Base-by-base conservation (phyloP, 495 filamentous ascomycete species). In the Daldinia loculata region DNA sequence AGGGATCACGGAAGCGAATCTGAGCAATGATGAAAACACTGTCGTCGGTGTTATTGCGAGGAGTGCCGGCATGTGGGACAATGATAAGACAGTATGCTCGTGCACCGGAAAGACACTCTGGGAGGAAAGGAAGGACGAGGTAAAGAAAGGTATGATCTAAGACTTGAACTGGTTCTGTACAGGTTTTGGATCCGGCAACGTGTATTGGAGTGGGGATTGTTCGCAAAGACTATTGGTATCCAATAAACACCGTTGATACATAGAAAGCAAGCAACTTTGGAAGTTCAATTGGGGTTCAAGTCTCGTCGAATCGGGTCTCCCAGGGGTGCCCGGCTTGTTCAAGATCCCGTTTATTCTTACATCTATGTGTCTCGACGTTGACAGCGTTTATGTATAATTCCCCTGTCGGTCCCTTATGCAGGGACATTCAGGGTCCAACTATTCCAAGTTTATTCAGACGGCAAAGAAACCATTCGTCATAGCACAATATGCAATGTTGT, bases 41-140 rank as follows among this genome's bases (percentile, higher is more conserved):
- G 81, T 97, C 43, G 91, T 97, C 6, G 95, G 95, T 34, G 93
- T 98, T 57, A 92, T 98, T 77, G 95, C 95, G 48, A 84, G 95
- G 76, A 97, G 93, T 80, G 94, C 95, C 26, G 95, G 95, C 14
- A 90, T 97, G 58, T 98, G 95, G 95, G 94, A 98, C 78, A 98
- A 99, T 76, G 93, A 97, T 77, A 99, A 98, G 86, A 97, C 91
- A 74, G 95, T 99, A 29, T 90, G 88, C 63, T 95, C 92, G 14
- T 98, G 95, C 80, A 96, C 93, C 43, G 95, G 95, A 3, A 98
- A 99, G 89, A 98, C 93, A 72, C 85, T 99, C 34, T 99, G 95
- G 95, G 91, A 98, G 80, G 95, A 99, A 84, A 86, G 95, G 76
- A 90, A 90, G 82, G 95, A 98, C 76, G 91, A 96, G 81, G 89